Percentiles rank a stretch among this genome's conserved stretches.
Conservation (phyloP, 371 early-diverging fungal species). For the Lichtheimia corymbifera region DNA sequence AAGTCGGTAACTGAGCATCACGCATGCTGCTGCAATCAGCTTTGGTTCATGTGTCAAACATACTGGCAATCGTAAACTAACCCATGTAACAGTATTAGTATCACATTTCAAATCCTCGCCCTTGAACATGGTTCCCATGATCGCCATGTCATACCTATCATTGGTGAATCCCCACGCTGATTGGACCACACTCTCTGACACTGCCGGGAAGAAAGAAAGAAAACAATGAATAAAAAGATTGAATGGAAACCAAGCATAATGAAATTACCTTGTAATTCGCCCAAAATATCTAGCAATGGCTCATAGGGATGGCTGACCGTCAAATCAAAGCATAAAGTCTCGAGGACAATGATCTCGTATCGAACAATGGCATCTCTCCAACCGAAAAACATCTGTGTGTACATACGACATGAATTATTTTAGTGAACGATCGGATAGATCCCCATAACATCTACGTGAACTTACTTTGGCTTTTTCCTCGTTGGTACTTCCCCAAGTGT, state of each 20-base stretch:
- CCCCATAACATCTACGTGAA: background rate
- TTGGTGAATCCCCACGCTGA: slow-evolving; percentile 65
- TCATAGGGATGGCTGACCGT: slow-evolving; percentile 74
- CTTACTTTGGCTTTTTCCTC: slow-evolving; percentile 32
- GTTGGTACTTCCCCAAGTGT: slow-evolving; percentile 10
- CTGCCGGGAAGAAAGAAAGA: slow-evolving; percentile 3
- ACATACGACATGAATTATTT: background rate
- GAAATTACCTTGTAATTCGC: slow-evolving; percentile 37
- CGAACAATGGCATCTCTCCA: slow-evolving; percentile 50
- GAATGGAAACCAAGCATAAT: background rate
- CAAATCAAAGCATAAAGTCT: slow-evolving; percentile 78
- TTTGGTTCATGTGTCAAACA: slow-evolving; percentile 37
- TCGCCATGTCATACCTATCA: slow-evolving; percentile 39
- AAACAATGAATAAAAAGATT: background rate
- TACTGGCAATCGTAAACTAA: slow-evolving; percentile 37
- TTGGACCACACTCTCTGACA: slow-evolving; percentile 23
- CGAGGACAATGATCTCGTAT: slow-evolving; percentile 69
- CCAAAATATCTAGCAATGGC: slow-evolving; percentile 46
- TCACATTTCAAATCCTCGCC: too few relatives aligned
- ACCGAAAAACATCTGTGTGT: slow-evolving; percentile 41
- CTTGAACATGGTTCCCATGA: too few relatives aligned
- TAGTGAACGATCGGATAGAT: background rate
- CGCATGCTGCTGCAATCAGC: slow-evolving; percentile 40
- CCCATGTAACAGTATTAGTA: background rate
- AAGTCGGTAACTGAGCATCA: slow-evolving; percentile 21